Percentiles rank a stretch among this genome's conserved stretches.
Conservation (phyloP, 768 basidiomycete genomes). For the Tricholoma furcatifolium region DNA sequence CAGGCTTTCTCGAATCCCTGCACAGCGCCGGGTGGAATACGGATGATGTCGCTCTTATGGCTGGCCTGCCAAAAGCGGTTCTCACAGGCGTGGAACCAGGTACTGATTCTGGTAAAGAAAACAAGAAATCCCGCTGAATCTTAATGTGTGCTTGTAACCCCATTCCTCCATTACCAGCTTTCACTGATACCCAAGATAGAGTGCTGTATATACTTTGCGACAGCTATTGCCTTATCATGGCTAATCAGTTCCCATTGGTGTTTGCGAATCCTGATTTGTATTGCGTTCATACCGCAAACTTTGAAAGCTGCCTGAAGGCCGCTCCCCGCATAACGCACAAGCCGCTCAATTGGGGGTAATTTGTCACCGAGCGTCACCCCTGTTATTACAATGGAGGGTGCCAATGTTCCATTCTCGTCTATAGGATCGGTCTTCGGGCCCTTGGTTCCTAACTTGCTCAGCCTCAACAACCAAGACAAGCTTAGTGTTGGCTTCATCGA, state of each 20-base stretch:
- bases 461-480: slow-evolving; percentile 2
- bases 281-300: background rate
- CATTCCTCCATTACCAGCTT: background rate
- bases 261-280: background rate
- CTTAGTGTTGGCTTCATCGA: slow-evolving; percentile 6
- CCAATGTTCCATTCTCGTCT: background rate
- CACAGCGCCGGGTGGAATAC: slow-evolving; percentile 39
- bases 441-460: background rate
- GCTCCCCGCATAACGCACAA: slow-evolving; percentile 8
- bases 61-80: slow-evolving; percentile 30
- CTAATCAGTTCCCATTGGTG: background rate
- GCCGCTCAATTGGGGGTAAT: slow-evolving; percentile 2
- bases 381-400: background rate
- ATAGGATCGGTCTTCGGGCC: background rate
- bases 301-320: background rate
- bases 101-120: slow-evolving; percentile 9
- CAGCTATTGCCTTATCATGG: background rate
- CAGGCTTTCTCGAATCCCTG: slow-evolving; percentile 24
- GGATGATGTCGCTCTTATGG: slow-evolving; percentile 28
- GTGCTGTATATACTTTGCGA: background rate
- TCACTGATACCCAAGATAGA: background rate
- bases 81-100: slow-evolving; percentile 18
- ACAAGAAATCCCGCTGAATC: slow-evolving; percentile 21
- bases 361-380: slow-evolving; percentile 2
- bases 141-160: background rate